These are phyloP conservation scores for Earliella scabrosa DNA, from an alignment of 1,284 basidiomycete species.

Conservation along the genomic window DNA sequence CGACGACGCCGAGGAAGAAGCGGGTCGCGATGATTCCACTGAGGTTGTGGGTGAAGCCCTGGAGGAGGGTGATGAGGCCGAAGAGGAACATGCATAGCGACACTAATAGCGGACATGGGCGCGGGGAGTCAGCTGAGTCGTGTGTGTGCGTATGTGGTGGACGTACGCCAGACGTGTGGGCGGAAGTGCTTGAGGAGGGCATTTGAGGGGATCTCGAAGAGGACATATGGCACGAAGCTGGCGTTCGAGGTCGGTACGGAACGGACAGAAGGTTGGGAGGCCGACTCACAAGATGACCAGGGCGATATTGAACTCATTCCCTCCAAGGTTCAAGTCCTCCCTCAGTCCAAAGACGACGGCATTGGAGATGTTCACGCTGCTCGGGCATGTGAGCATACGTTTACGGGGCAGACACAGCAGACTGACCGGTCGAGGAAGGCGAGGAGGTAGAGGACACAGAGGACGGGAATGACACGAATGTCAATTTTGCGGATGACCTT, in stretches of 20 bases:
- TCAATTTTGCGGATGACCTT: conserved; percentile 37
- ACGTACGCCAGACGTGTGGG: conserved; percentile 37
- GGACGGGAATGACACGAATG: conserved; percentile 32
- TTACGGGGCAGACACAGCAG: not conserved
- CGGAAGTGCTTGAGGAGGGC: conserved; percentile 36
- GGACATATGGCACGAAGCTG: conserved; percentile 37
- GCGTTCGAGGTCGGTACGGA: not conserved
- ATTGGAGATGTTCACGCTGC: conserved; percentile 38
- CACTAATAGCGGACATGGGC: conserved; percentile 21
- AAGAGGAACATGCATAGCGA: conserved; percentile 39
- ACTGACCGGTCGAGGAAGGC: conserved; percentile 39
- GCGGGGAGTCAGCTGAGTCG: too few relatives aligned
- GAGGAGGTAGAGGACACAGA: conserved; percentile 35
- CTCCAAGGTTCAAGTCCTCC: conserved; percentile 33
- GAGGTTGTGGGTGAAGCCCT: conserved; percentile 40
- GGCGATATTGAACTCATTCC: conserved; percentile 35
- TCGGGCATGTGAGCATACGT: too few relatives aligned
- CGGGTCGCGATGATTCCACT: conserved; percentile 41
- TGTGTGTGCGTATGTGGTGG: too few relatives aligned
- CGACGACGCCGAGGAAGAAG: conserved; percentile 42
- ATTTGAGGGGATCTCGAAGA: conserved; percentile 40
- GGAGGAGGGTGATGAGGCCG: conserved; percentile 38
- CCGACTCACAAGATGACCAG: conserved; percentile 36
- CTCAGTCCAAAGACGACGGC: conserved; percentile 35
- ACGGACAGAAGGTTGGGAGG: not conserved